Base-by-base conservation (phyloP, 2,329 filamentous ascomycete genomes). In the Arthroderma sp. region DNA sequence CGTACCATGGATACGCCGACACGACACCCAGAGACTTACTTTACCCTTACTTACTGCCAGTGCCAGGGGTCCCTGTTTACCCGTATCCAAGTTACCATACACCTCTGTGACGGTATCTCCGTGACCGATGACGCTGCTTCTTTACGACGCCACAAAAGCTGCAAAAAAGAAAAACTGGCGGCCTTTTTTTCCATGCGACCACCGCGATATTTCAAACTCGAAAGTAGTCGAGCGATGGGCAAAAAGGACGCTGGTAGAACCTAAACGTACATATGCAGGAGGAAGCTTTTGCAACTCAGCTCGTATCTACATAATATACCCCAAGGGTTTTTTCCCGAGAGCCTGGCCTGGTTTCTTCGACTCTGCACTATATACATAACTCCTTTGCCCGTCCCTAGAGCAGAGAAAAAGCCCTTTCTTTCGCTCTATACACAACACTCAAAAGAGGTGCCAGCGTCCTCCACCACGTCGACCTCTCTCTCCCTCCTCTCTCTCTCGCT, bases 221-320 rank as follows among this genome's bases (percentile, higher is more conserved):
- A 31, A 25, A 31, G 9, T 7, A 21, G 13, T 31, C n/a, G 44
- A 13, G 25, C 28, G 6, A 51, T 25, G 19, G 44, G n/a, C 44
- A 33, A 33, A 33, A 51, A 28, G n/a, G 44, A 25, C 25, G 28
- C 23, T 31, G 25, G 33, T 43, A 33, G 23, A 51, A 51, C 47
- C 47, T 51, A 51, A 51, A 51, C 47, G 47, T 51, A 51, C 47
- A 51, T 51, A 51, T 51, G 47, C 47, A 51, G 47, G 47, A 51
- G 47, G 47, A 51, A 51, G 47, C 47, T 51, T 51, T 51, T 51
- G 47, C 47, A 51, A 51, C 47, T 51, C 47, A 51, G 47, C 47
- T 51, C 47, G 47, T 51, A 51, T 49, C 21, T 13, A 31, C 21
- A 54, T 21, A 39, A 13, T n/a, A 39, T n/a, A n/a, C n/a, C 19